These are phyloP conservation scores for Aaosphaeria pasadenensis DNA, from an alignment of 2,329 filamentous ascomycete genomes.

Conservation along the genomic window DNA sequence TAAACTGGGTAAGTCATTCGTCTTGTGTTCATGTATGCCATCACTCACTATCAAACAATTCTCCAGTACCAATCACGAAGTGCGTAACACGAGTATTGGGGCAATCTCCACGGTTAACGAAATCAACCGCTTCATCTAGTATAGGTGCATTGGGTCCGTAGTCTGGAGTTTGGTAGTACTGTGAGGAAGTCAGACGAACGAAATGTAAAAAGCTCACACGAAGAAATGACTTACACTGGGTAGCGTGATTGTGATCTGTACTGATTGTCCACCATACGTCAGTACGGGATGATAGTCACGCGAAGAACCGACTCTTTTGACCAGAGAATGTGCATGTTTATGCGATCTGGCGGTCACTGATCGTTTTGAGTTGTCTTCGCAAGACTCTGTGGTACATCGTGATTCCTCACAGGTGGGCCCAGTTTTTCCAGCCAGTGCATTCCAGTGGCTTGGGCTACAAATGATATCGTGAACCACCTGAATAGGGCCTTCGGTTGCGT, in stretches of 20 bases:
- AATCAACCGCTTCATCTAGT: constrained; percentile 3
- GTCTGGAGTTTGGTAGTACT: background rate
- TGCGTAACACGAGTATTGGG: background rate
- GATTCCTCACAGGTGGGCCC: background rate
- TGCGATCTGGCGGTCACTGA: background rate
- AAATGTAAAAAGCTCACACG: background rate
- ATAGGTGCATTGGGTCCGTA: background rate
- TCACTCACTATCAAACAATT: background rate
- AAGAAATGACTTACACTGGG: background rate
- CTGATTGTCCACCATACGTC: background rate
- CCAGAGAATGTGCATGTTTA: background rate
- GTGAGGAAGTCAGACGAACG: background rate
- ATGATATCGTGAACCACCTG: background rate
- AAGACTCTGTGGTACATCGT: background rate
- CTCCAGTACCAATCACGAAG: background rate
- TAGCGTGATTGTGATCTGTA: background rate
- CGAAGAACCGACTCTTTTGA: background rate
- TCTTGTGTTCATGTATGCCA: background rate
- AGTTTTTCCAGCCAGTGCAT: background rate
- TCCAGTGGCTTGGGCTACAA: background rate
- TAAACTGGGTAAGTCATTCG: background rate
- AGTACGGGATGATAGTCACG: background rate
- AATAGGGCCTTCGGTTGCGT: background rate
- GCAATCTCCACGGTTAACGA: constrained; percentile 3
- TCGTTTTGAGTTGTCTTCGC: background rate